Percentiles rank a stretch among this genome's conserved stretches.
These are phyloP conservation scores for Furcasterigmium furcatum DNA, from an alignment of 2,329 filamentous ascomycete species.

Conservation along the genomic window DNA sequence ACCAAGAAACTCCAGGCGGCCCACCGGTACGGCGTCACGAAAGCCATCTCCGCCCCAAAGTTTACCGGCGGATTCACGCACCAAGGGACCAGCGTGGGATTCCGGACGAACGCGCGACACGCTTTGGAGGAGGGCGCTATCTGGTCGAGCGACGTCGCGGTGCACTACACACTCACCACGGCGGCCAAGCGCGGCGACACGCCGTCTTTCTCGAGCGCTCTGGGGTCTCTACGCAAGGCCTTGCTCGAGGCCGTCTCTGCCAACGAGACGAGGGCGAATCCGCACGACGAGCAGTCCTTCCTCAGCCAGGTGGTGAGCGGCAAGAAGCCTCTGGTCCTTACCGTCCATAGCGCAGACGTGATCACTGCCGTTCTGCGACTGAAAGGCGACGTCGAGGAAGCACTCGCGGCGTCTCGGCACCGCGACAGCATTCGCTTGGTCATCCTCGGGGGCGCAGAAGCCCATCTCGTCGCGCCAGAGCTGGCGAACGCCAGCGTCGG, in stretches of 20 bases:
- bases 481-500: constrained; percentile 54
- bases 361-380: constrained; percentile 58
- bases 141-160: constrained; percentile 49
- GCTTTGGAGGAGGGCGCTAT: constrained; percentile 45
- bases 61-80: constrained; percentile 39
- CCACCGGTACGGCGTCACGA: constrained; percentile 54
- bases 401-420: constrained; percentile 11
- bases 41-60: constrained; percentile 53
- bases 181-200: constrained; percentile 39
- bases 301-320: constrained; percentile 52
- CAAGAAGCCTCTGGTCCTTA: constrained; percentile 52
- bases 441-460: constrained; percentile 61
- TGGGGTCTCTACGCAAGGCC: constrained; percentile 49
- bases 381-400: constrained; percentile 52
- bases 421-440: constrained; percentile 40
- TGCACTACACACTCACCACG: constrained; percentile 56
- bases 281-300: constrained; percentile 46
- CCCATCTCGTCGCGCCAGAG: constrained; percentile 55
- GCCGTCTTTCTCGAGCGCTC: constrained; percentile 49
- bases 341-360: constrained; percentile 59
- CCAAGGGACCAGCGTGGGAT: constrained; percentile 56
- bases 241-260: constrained; percentile 47
- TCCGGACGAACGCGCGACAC: constrained; percentile 46
- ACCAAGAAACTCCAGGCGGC: constrained; percentile 53
- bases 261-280: constrained; percentile 28